Base-by-base conservation (phyloP, 768 basidiomycete species). In the Tylopilus rubrobrunneus region DNA sequence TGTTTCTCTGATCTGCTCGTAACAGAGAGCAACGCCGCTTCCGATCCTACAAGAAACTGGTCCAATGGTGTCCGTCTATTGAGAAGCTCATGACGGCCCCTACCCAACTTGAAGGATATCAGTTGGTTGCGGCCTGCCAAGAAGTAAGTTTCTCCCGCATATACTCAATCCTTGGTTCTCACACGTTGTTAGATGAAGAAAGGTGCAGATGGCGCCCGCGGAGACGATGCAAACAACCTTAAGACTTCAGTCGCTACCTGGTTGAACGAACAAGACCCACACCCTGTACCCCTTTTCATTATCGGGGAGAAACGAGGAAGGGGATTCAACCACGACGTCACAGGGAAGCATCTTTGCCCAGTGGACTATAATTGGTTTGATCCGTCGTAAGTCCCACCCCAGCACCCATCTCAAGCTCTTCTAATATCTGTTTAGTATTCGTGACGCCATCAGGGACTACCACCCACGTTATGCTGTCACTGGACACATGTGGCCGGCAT, bases 181-280 rank as follows among this genome's bases (percentile, higher is more conserved):
- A 29, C 29, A 29, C 9, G 11, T 31, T 9, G 31, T 31, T 11
- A 64, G 61, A 27, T 62, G n/a, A 46, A 53, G 21, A 53, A 47
- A 39, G 63, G 61, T 7, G 49, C 53, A 1, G 55, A 62, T 43
- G 25, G 42, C 1, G 61, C 61, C 2, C 33, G 33, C 1, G 55
- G 56, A 1, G 61, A 64, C 6, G 61, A 64, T 7, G 33, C 52
- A 1, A 39, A 40, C 7, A 42, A 0, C 0, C 14, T 64, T 51
- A 64, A 64, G 47, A 4, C 3, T 0, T 7, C 15, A 0, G 41
- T 60, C 0, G 51, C 29, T 3, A 23, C 8, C 1, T 64, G 61
- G 63, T 14, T 64, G 7, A 60, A 54, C 1, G 33, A 42, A 14
- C 43, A 41, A 1, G 4, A 14, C 1, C 56, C 54, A 3, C 36